Conservation (phyloP, 2,329 filamentous ascomycete genomes). For the Colletotrichum nymphaeae region DNA sequence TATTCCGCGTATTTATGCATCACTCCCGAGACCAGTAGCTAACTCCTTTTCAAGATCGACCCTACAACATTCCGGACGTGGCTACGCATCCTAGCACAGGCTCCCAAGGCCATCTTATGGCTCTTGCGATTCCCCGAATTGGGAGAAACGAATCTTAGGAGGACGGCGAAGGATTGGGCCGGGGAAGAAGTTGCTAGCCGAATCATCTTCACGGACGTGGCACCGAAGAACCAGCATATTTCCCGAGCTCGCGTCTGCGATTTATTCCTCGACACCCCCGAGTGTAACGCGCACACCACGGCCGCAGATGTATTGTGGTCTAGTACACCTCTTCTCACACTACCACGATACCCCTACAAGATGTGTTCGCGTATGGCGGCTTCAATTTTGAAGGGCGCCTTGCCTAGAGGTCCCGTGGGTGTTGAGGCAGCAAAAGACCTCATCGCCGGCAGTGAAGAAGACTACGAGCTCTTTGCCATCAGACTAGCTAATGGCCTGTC, state of each 20-base stretch:
- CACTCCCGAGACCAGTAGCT: constrained; percentile 10
- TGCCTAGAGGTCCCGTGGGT: constrained; percentile 80
- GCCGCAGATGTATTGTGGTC: constrained; percentile 97
- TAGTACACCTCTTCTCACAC: constrained; percentile 89
- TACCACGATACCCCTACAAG: constrained; percentile 94
- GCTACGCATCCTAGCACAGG: constrained; percentile 87
- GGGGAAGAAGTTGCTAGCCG: constrained; percentile 85
- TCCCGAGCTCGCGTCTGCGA: constrained; percentile 91
- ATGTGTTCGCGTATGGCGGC: constrained; percentile 99
- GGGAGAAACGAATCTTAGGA: constrained; percentile 85
- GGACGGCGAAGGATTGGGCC: constrained; percentile 86
- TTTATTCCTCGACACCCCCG: constrained; percentile 94
- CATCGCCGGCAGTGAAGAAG: constrained; percentile 80
- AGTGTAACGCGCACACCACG: constrained; percentile 98
- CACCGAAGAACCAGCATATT: constrained; percentile 94
- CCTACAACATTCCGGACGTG: constrained; percentile 96
- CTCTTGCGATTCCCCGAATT: constrained; percentile 95
- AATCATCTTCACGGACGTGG: constrained; percentile 95
- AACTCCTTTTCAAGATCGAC: constrained; percentile 76
- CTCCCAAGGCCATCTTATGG: constrained; percentile 93
- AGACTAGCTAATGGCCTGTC: constrained; percentile 71
- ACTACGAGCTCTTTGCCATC: constrained; percentile 86
- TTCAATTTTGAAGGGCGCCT: constrained; percentile 89
- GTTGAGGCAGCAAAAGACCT: constrained; percentile 76
- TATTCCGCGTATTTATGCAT: constrained; percentile 37